phyloP scores from a whole-genome alignment of 495 filamentous ascomycete species.

The Aspergillus wentii region DNA sequence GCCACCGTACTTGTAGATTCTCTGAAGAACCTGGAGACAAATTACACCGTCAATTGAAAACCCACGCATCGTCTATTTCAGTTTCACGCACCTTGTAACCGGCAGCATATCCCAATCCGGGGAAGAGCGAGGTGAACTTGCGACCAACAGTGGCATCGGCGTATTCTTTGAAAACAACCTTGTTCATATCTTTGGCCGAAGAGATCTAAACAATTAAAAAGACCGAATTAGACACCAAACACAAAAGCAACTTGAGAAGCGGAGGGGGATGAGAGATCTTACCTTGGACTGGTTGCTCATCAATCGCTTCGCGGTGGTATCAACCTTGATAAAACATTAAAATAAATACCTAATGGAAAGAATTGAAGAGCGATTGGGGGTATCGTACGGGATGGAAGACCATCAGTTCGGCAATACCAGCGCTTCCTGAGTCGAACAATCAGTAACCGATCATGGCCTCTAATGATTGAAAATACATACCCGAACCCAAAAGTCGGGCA shows the following conservation, averaged over 20 bases:
- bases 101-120: conserved; percentile 92
- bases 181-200: conserved; percentile 60
- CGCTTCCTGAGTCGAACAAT: conserved; percentile 57
- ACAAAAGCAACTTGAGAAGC: neutral
- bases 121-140: conserved; percentile 95
- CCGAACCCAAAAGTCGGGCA: conserved; percentile 85
- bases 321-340: conserved; percentile 58
- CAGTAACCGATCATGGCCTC: conserved; percentile 12
- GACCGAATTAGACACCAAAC: neutral
- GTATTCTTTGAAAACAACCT: conserved; percentile 91
- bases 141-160: conserved; percentile 59
- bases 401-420: conserved; percentile 92
- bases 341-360: neutral
- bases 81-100: conserved; percentile 85
- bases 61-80: no score
- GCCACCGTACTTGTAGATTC: conserved; percentile 98
- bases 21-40: conserved; percentile 65
- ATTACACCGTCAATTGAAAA: conserved; percentile 6
- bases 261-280: conserved; percentile 9
- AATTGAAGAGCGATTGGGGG: neutral
- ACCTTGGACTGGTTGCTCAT: conserved; percentile 95
- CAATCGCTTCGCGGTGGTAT: conserved; percentile 96
- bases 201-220: conserved; percentile 45
- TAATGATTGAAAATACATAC: conserved; percentile 43
- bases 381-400: conserved; percentile 87